Percentiles rank a stretch among this genome's conserved stretches.
phyloP scores from a whole-genome alignment of 108 stramenopile species.

The Aurantiochytrium sp. region DNA sequence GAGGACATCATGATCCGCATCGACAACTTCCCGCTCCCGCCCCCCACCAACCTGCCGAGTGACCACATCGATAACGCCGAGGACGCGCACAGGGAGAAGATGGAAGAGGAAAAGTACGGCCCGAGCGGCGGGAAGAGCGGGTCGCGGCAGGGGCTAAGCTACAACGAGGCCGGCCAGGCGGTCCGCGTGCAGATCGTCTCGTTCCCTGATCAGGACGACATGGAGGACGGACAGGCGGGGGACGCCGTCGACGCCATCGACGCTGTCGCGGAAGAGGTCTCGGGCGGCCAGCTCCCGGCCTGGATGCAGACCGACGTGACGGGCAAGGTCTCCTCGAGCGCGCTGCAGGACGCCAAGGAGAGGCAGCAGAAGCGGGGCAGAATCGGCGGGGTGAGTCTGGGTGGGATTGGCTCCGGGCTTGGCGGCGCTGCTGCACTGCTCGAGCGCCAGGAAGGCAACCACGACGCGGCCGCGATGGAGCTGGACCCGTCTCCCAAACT shows the following conservation, averaged over 20 bases:
- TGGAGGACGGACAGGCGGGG: not conserved
- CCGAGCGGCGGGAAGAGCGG: not conserved
- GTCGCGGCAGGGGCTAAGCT: not conserved
- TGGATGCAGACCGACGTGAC: not conserved
- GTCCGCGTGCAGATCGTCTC: not conserved
- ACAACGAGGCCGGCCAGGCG: not conserved
- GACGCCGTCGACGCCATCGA: too few relatives aligned
- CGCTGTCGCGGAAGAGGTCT: not conserved
- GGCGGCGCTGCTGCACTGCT: not conserved
- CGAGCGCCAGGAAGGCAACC: not conserved
- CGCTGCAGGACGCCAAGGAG: slow-evolving; percentile 3
- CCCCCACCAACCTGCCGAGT: not conserved
- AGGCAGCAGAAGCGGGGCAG: not conserved
- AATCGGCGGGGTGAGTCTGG: not conserved
- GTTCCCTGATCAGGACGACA: not conserved
- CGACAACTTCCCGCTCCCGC: not conserved
- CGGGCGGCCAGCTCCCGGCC: not conserved
- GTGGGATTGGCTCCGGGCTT: not conserved
- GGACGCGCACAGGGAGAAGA: not conserved
- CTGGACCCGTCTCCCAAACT: not conserved
- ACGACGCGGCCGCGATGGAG: not conserved
- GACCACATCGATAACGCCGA: not conserved
- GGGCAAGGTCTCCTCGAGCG: not conserved
- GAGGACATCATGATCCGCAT: not conserved
- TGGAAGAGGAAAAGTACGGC: slow-evolving; percentile 4